A percentile compares a stretch with the other conserved stretches of the same genome.
phyloP scores from a whole-genome alignment of 805 yeast species.

The Candida yuanshanica region DNA sequence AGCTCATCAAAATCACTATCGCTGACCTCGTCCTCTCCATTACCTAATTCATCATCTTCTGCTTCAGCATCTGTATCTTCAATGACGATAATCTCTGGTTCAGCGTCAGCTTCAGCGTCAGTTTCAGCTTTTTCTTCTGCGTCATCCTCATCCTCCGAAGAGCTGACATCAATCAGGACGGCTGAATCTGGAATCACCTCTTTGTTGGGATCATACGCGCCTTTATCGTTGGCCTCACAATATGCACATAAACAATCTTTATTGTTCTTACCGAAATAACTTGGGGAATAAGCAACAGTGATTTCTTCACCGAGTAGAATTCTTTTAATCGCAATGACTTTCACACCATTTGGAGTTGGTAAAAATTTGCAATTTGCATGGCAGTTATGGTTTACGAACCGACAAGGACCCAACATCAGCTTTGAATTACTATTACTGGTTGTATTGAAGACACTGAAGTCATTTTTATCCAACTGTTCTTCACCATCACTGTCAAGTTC shows the following conservation, averaged over 20 bases:
- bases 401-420: conserved; percentile 42
- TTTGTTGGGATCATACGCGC: conserved; percentile 25
- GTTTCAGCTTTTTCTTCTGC: background rate
- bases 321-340: conserved; percentile 27
- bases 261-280: conserved; percentile 38
- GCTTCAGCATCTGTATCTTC: conserved; percentile 6
- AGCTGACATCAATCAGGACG: conserved; percentile 3
- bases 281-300: conserved; percentile 36
- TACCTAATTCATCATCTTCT: conserved; percentile 2
- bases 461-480: conserved; percentile 28
- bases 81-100: background rate
- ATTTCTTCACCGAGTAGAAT: conserved; percentile 42
- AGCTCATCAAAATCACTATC: background rate
- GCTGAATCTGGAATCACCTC: conserved; percentile 8
- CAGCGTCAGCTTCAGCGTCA: conserved; percentile 1
- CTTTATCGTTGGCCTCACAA: conserved; percentile 30
- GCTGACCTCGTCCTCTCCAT: conserved; percentile 1
- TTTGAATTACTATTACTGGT: conserved; percentile 26
- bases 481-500: conserved; percentile 30
- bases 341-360: conserved; percentile 25
- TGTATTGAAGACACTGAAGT: conserved; percentile 38
- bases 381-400: conserved; percentile 46
- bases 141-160: conserved; percentile 2
- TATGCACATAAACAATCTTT: conserved; percentile 39
- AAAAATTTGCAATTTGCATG: conserved; percentile 35